Percentiles rank a stretch among this genome's conserved stretches.
phyloP scores from a whole-genome alignment of 2,329 filamentous ascomycete genomes.

The Apiospora malaysiana region DNA sequence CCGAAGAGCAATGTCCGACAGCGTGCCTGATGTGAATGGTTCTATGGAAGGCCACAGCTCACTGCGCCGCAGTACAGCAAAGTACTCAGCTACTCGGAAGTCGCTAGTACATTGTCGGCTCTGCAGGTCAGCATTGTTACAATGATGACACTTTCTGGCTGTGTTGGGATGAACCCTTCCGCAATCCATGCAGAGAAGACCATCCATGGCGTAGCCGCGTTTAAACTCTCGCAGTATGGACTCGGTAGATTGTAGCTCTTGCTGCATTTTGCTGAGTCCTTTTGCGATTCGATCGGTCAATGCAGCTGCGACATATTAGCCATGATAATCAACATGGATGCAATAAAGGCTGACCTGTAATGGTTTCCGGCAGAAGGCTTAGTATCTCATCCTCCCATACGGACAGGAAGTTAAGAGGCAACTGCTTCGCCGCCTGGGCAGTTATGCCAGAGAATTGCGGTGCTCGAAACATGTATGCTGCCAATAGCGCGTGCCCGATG shows the following conservation, averaged over 20 bases:
- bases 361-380: background rate
- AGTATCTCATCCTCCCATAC: conserved; percentile 7
- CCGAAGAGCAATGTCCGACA: background rate
- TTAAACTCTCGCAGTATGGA: background rate
- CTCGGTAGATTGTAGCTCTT: conserved; percentile 5
- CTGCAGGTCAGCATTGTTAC: background rate
- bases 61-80: background rate
- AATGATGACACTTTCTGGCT: background rate
- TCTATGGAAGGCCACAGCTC: background rate
- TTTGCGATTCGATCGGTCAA: background rate
- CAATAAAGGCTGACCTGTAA: background rate
- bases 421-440: background rate
- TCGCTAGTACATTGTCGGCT: conserved; percentile 1
- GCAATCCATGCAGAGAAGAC: background rate
- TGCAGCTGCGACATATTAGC: background rate
- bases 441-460: background rate
- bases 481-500: background rate
- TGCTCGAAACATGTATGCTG: conserved; percentile 17
- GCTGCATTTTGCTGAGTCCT: background rate
- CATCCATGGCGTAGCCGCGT: background rate
- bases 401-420: background rate
- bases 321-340: background rate
- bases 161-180: background rate
- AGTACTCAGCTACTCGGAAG: background rate
- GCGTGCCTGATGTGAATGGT: background rate